phyloP scores from a whole-genome alignment of 2,329 filamentous ascomycete genomes.

The Cephalotrichum gorgonifer region DNA sequence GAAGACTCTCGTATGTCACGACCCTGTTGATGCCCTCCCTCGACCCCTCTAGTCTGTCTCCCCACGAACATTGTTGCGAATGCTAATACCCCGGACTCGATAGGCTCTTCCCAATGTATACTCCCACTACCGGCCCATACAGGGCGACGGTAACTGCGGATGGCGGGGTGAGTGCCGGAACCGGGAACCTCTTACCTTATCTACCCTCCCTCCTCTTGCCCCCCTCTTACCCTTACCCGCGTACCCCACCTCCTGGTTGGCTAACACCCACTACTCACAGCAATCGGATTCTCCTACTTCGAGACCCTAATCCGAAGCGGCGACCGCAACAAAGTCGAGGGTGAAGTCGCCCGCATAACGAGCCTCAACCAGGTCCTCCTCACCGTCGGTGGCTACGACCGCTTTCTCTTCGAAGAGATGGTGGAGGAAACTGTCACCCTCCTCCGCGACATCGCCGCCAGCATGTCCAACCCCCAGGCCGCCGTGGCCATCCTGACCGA shows the following conservation, averaged over 20 bases:
- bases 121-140: constrained; percentile 76
- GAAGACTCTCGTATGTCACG: constrained; percentile 67
- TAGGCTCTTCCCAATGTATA: constrained; percentile 79
- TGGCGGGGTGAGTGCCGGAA: constrained; percentile 76
- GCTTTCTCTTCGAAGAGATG: constrained; percentile 72
- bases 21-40: background rate
- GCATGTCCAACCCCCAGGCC: constrained; percentile 45
- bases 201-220: background rate
- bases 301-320: constrained; percentile 66
- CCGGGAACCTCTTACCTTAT: constrained; percentile 9
- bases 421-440: constrained; percentile 63
- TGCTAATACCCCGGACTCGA: background rate
- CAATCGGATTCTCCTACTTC: constrained; percentile 87
- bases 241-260: background rate
- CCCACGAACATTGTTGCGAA: background rate
- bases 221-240: background rate
- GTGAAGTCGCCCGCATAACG: constrained; percentile 62
- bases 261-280: constrained; percentile 32
- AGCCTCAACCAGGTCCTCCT: constrained; percentile 62
- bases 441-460: constrained; percentile 48
- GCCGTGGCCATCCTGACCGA: constrained; percentile 44
- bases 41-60: background rate
- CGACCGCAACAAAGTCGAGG: constrained; percentile 53
- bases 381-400: constrained; percentile 55
- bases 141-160: constrained; percentile 91